Evolutionary conservation across 129 eudicot species (phyloP), one percentile per base, ranked within the genome.

Genomic region (Helianthus tuberosus): DNA sequence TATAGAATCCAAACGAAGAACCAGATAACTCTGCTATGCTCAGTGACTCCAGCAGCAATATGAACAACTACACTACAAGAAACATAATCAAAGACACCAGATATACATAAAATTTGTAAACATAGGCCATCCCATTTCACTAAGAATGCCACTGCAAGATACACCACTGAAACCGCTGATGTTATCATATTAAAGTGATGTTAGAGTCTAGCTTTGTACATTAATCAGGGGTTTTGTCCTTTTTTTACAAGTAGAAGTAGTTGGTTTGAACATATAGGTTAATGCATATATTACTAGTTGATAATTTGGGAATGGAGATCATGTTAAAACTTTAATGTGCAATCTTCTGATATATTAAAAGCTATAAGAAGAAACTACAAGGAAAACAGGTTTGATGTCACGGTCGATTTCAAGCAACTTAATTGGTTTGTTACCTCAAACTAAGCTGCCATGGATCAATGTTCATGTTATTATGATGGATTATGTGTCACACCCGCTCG

Each of bases 141-240:
- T 27, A 72, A n/a, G 77, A 44, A 55, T 12, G 29, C 51, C 12
- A 59, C 58, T 8, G 25, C 44, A 60, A n/a, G 55, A 55, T 41
- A 13, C 66, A 47, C 47, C 16, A 47, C 46, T 11, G 29, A 47
- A 73, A 48, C 16, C 62, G 6, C n/a, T 14, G 32, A 59, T 58
- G 16, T 16, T 43, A 59, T 23, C 11, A 14, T 71, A 54, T 39
- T 52, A 44, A 13, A 23, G 58, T 58, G 61, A 73, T 47, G 39
- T 73, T 35, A 47, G 69, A 73, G 69, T 73, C 61, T 49, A 48
- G 62, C 48, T 48, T 59, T 46, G 77, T 67, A 73, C 35, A 29
- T 61, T 4, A 48, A 61, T 29, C 61, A 61, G 77, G 77, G 61
- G 61, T 27, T 44, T 47, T 48, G 48, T 47, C 8, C 13, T 48